These are phyloP conservation scores for Tympanopsis confertula DNA, from an alignment of 2,329 filamentous ascomycete genomes.

Conservation along the genomic window DNA sequence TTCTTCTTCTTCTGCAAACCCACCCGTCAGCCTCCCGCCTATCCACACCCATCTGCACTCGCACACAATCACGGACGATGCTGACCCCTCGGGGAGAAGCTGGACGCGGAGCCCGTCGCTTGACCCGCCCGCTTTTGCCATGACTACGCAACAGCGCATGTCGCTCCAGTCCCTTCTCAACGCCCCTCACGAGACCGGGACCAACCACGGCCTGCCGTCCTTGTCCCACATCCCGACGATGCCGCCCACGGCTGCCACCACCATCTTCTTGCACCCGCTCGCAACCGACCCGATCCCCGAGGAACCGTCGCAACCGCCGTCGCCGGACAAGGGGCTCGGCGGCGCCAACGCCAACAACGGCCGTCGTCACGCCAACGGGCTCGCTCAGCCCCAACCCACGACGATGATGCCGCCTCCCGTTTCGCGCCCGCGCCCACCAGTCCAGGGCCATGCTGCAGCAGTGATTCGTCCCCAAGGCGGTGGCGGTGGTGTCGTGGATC, in stretches of 20 bases:
- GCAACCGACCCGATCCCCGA: background rate
- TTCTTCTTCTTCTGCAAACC: too few relatives aligned
- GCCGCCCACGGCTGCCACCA: conserved; percentile 14
- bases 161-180: conserved; percentile 52
- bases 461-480: too few relatives aligned
- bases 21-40: too few relatives aligned
- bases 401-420: too few relatives aligned
- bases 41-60: too few relatives aligned
- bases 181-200: conserved; percentile 31
- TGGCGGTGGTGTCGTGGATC: too few relatives aligned
- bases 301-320: too few relatives aligned
- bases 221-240: conserved; percentile 22
- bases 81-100: conserved; percentile 20
- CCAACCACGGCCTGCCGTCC: conserved; percentile 19
- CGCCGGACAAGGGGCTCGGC: conserved; percentile 5
- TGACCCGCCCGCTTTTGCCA: conserved; percentile 47
- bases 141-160: conserved; percentile 38
- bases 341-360: background rate
- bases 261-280: conserved; percentile 3
- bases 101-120: conserved; percentile 50
- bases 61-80: conserved; percentile 7
- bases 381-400: too few relatives aligned
- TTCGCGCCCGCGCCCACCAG: background rate
- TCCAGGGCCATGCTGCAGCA: too few relatives aligned
- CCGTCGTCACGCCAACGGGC: too few relatives aligned